A percentile compares a stretch with the other conserved stretches of the same genome.
phyloP scores from a whole-genome alignment of 1,284 basidiomycete genomes.

The Kalmanozyma brasiliensis region DNA sequence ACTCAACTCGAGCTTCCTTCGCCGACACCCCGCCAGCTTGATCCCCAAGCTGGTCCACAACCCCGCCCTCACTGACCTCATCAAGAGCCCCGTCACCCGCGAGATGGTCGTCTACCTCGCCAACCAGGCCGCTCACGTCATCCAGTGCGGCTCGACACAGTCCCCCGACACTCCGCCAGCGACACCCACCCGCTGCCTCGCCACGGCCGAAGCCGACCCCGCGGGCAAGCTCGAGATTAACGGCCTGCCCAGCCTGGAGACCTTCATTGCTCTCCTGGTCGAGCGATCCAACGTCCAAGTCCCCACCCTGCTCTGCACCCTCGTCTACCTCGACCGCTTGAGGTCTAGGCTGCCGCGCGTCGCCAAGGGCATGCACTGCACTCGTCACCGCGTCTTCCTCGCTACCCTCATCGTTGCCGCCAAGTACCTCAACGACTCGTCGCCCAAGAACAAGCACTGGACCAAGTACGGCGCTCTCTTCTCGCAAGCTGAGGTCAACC shows the following conservation, averaged over 20 bases:
- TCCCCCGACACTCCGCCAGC: constrained; percentile 55
- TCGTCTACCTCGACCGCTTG: constrained; percentile 92
- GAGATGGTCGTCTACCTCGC: constrained; percentile 68
- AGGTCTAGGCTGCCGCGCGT: constrained; percentile 81
- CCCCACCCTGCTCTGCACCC: constrained; percentile 87
- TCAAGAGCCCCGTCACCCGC: constrained; percentile 64
- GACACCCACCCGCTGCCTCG: constrained; percentile 59
- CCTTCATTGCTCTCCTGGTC: constrained; percentile 87
- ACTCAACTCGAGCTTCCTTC: constrained; percentile 54
- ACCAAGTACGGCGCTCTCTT: constrained; percentile 77
- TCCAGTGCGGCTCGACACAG: constrained; percentile 60
- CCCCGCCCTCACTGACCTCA: constrained; percentile 64
- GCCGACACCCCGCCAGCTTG: constrained; percentile 64
- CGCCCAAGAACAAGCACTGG: constrained; percentile 84
- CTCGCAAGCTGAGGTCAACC: constrained; percentile 78
- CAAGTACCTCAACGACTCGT: constrained; percentile 96
- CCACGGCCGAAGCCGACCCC: constrained; percentile 56
- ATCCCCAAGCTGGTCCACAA: constrained; percentile 65
- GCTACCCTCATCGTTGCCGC: constrained; percentile 94
- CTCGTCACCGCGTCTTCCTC: constrained; percentile 92
- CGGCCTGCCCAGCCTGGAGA: constrained; percentile 79
- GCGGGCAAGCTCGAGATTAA: constrained; percentile 69
- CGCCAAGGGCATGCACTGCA: constrained; percentile 89
- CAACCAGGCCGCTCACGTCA: constrained; percentile 66
- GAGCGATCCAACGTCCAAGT: constrained; percentile 89